phyloP scores from a whole-genome alignment of 768 basidiomycete genomes.

The Chiua virens region DNA sequence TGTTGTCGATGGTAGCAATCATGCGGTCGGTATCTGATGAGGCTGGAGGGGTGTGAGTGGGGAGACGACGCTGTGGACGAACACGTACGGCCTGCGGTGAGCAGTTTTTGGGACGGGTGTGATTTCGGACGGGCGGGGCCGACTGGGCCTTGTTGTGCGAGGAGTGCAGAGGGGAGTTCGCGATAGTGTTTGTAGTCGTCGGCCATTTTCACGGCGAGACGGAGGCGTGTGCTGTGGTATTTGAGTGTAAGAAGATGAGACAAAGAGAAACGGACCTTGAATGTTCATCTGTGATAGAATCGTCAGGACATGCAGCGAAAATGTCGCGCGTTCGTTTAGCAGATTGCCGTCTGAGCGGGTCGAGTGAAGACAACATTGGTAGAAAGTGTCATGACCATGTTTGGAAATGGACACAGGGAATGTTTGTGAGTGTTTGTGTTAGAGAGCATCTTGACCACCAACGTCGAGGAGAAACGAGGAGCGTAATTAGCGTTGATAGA shows the following conservation, averaged over 20 bases:
- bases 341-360: conserved; percentile 54
- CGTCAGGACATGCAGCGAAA: conserved; percentile 66
- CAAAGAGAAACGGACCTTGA: conserved; percentile 51
- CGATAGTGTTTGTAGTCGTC: conserved; percentile 89
- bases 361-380: conserved; percentile 62
- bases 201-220: conserved; percentile 80
- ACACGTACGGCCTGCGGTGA: conserved; percentile 67
- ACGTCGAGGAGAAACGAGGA: not conserved
- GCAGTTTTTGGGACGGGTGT: conserved; percentile 53
- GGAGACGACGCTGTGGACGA: not conserved
- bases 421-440: conserved; percentile 23
- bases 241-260: not conserved
- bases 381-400: not conserved
- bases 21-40: conserved; percentile 56
- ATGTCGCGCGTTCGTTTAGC: conserved; percentile 74
- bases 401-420: not conserved
- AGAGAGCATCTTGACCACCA: not conserved
- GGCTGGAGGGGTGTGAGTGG: conserved; percentile 23
- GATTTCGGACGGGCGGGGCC: conserved; percentile 75
- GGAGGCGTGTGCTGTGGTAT: conserved; percentile 52
- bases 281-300: conserved; percentile 63
- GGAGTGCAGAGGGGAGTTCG: conserved; percentile 76
- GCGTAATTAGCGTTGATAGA: conserved; percentile 13
- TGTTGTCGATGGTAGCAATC: conserved; percentile 75
- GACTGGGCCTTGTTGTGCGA: conserved; percentile 78